Conservation (phyloP, 352 stramenopile genomes). For the Phytophthora brassicae region DNA sequence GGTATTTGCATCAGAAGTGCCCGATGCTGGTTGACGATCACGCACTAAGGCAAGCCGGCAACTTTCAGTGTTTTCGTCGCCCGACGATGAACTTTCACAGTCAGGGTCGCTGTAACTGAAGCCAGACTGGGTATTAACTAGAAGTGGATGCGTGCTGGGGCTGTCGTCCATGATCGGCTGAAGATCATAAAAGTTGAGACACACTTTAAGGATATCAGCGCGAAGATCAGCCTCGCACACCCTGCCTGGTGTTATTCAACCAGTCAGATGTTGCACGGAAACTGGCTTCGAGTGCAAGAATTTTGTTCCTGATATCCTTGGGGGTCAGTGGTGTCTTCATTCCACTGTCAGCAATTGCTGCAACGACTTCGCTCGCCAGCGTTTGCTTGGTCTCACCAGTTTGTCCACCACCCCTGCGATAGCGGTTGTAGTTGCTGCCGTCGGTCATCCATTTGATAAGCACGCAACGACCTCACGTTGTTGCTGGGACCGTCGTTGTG, state of each 20-base stretch:
- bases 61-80: background rate
- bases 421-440: too few species aligned
- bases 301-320: constrained; percentile 7
- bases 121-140: background rate
- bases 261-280: constrained; percentile 4
- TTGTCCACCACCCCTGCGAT: too few species aligned
- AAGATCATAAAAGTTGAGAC: background rate
- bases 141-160: too few species aligned
- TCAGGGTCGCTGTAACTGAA: background rate
- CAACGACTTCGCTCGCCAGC: background rate
- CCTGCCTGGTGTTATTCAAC: background rate
- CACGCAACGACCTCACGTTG: constrained; percentile 1
- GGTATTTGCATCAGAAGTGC: background rate
- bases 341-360: background rate
- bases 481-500: constrained; percentile 3
- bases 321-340: background rate
- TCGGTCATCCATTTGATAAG: constrained; percentile 10
- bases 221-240: background rate
- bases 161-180: too few species aligned
- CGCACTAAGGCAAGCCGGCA: background rate
- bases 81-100: background rate
- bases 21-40: background rate
- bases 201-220: background rate
- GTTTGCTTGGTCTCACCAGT: too few species aligned
- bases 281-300: background rate